These are phyloP conservation scores for Jacaranda mimosifolia DNA, from an alignment of 257 asterid genomes.

Conservation along the genomic window DNA sequence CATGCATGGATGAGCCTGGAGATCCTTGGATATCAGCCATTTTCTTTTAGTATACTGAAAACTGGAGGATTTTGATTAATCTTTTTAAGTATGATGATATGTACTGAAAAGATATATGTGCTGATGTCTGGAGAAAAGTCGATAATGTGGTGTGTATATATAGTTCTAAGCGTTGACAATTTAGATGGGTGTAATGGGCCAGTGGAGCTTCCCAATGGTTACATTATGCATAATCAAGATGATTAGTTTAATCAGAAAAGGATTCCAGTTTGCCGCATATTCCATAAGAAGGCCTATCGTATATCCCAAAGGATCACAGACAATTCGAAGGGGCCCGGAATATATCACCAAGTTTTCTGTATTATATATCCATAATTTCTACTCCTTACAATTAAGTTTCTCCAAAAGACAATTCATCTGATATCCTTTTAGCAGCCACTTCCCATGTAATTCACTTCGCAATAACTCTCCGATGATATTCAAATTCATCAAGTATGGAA, in stretches of 20 bases:
- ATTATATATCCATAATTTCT: too few species aligned
- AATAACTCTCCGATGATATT: too few species aligned
- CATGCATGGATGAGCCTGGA: constrained; percentile 78
- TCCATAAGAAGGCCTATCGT: constrained; percentile 27
- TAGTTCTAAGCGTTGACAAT: constrained; percentile 31
- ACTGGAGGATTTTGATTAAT: not conserved
- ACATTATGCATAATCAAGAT: not conserved
- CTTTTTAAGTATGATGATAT: not conserved
- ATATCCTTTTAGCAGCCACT: not conserved
- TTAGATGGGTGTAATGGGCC: not conserved
- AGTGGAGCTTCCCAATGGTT: constrained; percentile 34
- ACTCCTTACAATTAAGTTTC: not conserved
- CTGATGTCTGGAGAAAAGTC: not conserved
- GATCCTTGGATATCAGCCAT: constrained; percentile 50
- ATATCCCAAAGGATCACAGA: constrained; percentile 39
- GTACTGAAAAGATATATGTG: not conserved
- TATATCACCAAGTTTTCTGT: not conserved
- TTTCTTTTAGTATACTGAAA: not conserved
- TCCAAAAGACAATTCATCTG: not conserved
- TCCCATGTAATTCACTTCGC: too few species aligned
- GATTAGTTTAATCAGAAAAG: not conserved
- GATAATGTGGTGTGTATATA: constrained; percentile 12
- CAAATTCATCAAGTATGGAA: too few species aligned
- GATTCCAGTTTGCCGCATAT: constrained; percentile 37
- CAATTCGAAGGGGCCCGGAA: constrained; percentile 17